These are phyloP conservation scores for Aspergillus ochraceoroseus DNA, from an alignment of 2,329 filamentous ascomycete species.

Conservation along the genomic window DNA sequence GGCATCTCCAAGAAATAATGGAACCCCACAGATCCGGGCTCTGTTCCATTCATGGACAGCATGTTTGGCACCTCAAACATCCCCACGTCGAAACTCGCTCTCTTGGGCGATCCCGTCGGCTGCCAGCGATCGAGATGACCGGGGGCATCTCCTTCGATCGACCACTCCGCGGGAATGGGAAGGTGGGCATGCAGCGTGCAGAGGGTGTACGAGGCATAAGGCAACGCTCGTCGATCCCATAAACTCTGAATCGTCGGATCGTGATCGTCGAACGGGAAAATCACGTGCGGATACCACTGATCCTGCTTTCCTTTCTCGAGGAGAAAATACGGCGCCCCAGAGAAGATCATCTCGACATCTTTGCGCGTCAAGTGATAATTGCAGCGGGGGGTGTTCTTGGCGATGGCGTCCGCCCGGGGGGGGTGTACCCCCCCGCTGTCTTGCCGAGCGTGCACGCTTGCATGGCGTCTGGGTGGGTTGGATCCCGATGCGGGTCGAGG, in stretches of 20 bases:
- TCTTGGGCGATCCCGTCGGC: conserved; percentile 27
- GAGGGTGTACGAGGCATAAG: conserved; percentile 41
- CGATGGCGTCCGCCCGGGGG: not conserved
- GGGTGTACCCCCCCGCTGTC: conserved; percentile 1
- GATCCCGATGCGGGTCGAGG: not conserved
- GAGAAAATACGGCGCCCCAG: conserved; percentile 44
- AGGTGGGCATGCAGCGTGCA: conserved; percentile 45
- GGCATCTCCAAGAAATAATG: conserved; percentile 47
- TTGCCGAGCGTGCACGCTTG: conserved; percentile 1
- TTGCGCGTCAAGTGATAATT: conserved; percentile 27
- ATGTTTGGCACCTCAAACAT: conserved; percentile 49
- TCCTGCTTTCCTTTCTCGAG: conserved; percentile 41
- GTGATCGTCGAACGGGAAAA: conserved; percentile 44
- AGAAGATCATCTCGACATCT: conserved; percentile 42
- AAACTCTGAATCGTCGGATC: conserved; percentile 39
- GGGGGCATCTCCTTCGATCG: conserved; percentile 27
- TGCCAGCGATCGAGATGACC: conserved; percentile 24
- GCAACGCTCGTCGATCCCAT: conserved; percentile 38
- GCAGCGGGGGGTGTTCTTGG: not conserved
- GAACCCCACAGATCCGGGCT: conserved; percentile 46
- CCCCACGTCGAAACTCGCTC: conserved; percentile 43
- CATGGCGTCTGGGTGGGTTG: not conserved
- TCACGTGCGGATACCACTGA: conserved; percentile 42
- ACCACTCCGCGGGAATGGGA: conserved; percentile 38
- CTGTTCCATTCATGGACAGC: conserved; percentile 44